These are phyloP conservation scores for Delonix regia DNA, from an alignment of 306 rosid genomes.

Conservation along the genomic window DNA sequence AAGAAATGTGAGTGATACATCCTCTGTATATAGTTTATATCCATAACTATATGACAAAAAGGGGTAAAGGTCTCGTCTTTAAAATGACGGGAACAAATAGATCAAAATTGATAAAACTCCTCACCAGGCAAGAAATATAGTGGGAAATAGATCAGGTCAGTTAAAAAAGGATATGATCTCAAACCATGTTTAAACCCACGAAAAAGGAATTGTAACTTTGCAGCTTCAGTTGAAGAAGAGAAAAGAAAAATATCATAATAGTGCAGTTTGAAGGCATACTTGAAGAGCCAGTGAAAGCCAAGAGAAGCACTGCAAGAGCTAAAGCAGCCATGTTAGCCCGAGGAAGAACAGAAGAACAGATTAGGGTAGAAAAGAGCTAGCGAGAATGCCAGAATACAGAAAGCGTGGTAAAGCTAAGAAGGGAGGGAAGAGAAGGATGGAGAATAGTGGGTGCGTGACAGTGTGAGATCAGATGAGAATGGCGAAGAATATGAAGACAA, in stretches of 20 bases:
- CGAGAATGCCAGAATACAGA: not conserved
- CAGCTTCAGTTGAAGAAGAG: not conserved
- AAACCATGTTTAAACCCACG: not conserved
- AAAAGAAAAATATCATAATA: not conserved
- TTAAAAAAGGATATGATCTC: not conserved
- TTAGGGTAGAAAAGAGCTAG: not conserved
- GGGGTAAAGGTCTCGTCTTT: not conserved
- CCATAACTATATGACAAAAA: not conserved
- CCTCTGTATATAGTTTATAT: not conserved
- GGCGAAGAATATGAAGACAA: conserved; percentile 34
- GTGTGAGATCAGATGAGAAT: conserved; percentile 30
- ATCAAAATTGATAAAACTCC: not conserved
- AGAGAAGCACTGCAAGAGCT: conserved; percentile 55
- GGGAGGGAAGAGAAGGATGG: conserved; percentile 5
- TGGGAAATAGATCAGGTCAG: not conserved
- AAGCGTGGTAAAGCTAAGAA: conserved; percentile 10
- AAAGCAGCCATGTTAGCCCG: conserved; percentile 53
- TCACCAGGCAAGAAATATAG: not conserved
- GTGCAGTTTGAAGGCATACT: conserved; percentile 49
- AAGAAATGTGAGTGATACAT: not conserved
- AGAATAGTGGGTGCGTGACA: conserved; percentile 41
- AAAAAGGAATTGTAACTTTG: not conserved
- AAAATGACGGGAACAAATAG: not conserved
- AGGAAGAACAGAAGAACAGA: conserved; percentile 29
- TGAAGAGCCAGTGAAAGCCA: conserved; percentile 64